phyloP scores from a whole-genome alignment of 2,329 filamentous ascomycete species.

The Pezicula neosporulosa region DNA sequence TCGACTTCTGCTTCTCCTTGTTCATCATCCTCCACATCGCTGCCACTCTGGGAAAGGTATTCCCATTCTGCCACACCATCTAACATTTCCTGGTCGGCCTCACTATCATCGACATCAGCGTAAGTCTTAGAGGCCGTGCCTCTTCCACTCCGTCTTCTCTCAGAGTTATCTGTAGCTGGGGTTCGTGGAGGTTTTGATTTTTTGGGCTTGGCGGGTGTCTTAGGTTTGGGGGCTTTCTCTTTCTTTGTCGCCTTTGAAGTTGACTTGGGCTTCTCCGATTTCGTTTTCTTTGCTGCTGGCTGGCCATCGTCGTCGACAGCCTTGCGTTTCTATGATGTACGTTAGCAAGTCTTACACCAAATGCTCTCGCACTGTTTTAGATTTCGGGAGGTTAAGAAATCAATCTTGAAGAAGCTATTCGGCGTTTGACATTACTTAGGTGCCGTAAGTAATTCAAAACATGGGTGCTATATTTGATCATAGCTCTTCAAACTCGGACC shows the following conservation, averaged over 20 bases:
- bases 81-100: slow-evolving; percentile 35
- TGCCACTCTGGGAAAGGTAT: slow-evolving; percentile 36
- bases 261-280: slow-evolving; percentile 17
- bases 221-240: slow-evolving; percentile 18
- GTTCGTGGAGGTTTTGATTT: slow-evolving; percentile 16
- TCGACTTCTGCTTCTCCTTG: slow-evolving; percentile 5
- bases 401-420: too few relatives aligned
- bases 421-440: too few relatives aligned
- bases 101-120: slow-evolving; percentile 35
- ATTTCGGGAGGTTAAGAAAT: too few relatives aligned
- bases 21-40: slow-evolving; percentile 27
- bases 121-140: slow-evolving; percentile 34
- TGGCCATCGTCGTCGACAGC: slow-evolving; percentile 19
- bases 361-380: too few relatives aligned
- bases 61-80: slow-evolving; percentile 29
- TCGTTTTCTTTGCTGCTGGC: slow-evolving; percentile 16
- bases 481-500: too few relatives aligned
- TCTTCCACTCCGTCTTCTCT: slow-evolving; percentile 32
- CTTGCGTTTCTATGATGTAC: slow-evolving; percentile 25
- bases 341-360: background rate
- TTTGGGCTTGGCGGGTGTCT: slow-evolving; percentile 25
- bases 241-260: slow-evolving; percentile 23
- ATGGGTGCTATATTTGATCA: too few relatives aligned
- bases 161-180: slow-evolving; percentile 8
- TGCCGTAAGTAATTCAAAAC: too few relatives aligned